Evolutionary conservation across 495 filamentous ascomycete species (phyloP), one percentile per base, ranked within the genome.

Genomic region (Trichocladium uniseriatum): DNA sequence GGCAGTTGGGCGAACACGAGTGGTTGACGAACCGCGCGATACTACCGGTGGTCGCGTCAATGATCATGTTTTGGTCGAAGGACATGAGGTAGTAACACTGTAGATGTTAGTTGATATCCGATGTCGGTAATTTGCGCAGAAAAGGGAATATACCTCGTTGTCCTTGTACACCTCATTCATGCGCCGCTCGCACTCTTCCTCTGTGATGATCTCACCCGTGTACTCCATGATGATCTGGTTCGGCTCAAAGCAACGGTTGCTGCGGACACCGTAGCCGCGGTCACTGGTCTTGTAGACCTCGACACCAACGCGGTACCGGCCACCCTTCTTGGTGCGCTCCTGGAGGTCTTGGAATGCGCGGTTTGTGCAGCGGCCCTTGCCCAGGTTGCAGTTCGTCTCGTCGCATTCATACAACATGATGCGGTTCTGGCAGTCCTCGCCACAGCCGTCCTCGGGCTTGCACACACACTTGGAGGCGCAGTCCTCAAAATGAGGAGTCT

Each of bases 21-120:
- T 98, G 92, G 60, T 98, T 98, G 65, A 97, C 89, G 70, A 98
- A 98, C 48, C 92, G 82, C 53, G 92, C 94, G 66, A 96, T 94
- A 48, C 86, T 92, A 56, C 92, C 92, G 44, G 87, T 83, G 40
- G 90, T 96, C 19, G 90, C 92, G 68, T 98, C 92, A 53, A 98
- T 94, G 59, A 97, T 95, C 86, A 97, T 94, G 69, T 91, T 89
- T 64, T 97, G 89, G 59, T 96, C 87, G 63, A 96, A 95, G 32
- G 86, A 87, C 92, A 98, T 98, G 38, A 98, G 70, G 65, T 98
- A 98, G 58, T 95, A 97, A 64, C 87, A 90, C 88, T 95, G 62
- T 38, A 57, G 5, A 14, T 14, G 51, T 62, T 38, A 65, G 54
- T 34, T 55, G n/a, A n/a, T n/a, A n/a, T n/a, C n/a, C n/a, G n/a